Base-by-base conservation (phyloP, 2,329 filamentous ascomycete species). In the Neocatenulostroma microsporum region DNA sequence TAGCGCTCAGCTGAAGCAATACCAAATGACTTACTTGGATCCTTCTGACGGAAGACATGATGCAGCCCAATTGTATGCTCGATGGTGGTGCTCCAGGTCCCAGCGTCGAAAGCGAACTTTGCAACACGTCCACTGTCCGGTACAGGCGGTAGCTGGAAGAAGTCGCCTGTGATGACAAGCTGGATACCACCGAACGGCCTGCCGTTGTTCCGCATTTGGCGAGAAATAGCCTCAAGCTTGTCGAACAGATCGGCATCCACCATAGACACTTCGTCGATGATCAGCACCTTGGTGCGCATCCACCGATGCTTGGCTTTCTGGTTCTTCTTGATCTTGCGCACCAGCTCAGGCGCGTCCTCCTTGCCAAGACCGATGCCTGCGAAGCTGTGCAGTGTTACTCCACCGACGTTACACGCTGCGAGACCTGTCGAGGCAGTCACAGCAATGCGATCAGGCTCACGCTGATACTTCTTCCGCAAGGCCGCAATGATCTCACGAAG, bases 261-360 rank as follows among this genome's bases (percentile, higher is more conserved):
- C 93, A 98, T 98, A 10, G 91, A 96, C 3, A 98, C 80, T 58
- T 98, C 91, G 61, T 98, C 91, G 51, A 98, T 76, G 48, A 98
- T 73, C 17, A 98, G 73, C 10, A 86, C 78, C 55, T 88, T 94
- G 1, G 87, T 94, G 39, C 79, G 77, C 47, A 93, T 65, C 93
- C 93, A 98, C 26, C 89, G 76, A 46, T 78, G 82, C 57, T 84
- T 89, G 15, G 87, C 86, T 58, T 95, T 96, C 13, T 75, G 72
- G 48, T 96, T 95, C 40, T 79, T 76, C 50, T 84, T 82, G 50
- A 98, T 85, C 70, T 95, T 98, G 61, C 84, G 91, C 34, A 95
- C 76, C 17, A 98, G 70, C 21, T 82, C 76, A 12, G 78, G 73
- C 3, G 80, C 82, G 25, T 84, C 74, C 51, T 96, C 91, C 61